Conservation (phyloP, 2,329 filamentous ascomycete species). For the Cercospora sojina region DNA sequence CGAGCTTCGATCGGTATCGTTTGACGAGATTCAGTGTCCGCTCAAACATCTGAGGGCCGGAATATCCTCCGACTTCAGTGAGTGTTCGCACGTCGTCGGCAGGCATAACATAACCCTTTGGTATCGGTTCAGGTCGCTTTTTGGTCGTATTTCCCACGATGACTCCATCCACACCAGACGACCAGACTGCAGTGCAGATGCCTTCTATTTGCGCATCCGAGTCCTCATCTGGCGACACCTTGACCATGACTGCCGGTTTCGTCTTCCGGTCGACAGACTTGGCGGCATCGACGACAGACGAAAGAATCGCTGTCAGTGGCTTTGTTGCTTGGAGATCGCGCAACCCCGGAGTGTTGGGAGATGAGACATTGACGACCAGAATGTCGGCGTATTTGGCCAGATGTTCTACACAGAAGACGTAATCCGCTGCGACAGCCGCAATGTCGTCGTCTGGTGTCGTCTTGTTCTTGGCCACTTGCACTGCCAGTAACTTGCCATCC, state of each 20-base stretch:
- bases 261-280: constrained; percentile 65
- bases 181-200: constrained; percentile 80
- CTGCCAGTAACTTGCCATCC: constrained; percentile 74
- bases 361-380: constrained; percentile 96
- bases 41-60: constrained; percentile 83
- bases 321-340: constrained; percentile 81
- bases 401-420: constrained; percentile 83
- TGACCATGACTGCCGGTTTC: constrained; percentile 89
- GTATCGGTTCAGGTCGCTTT: constrained; percentile 68
- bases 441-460: constrained; percentile 81
- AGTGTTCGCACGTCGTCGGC: constrained; percentile 66
- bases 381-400: constrained; percentile 89
- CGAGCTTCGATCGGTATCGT: constrained; percentile 64
- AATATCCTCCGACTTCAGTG: constrained; percentile 78
- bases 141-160: constrained; percentile 98
- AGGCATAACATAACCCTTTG: constrained; percentile 64
- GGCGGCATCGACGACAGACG: constrained; percentile 78
- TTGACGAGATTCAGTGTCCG: constrained; percentile 75
- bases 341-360: constrained; percentile 90
- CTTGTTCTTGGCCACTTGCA: constrained; percentile 98
- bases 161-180: constrained; percentile 85
- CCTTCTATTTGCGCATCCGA: constrained; percentile 78
- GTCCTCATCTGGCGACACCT: constrained; percentile 95
- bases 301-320: constrained; percentile 76
- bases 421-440: constrained; percentile 72